Percentiles rank a stretch among this genome's conserved stretches.
Evolutionary conservation across 345 rosid species (phyloP).

Genomic region (Syzygium aromaticum): DNA sequence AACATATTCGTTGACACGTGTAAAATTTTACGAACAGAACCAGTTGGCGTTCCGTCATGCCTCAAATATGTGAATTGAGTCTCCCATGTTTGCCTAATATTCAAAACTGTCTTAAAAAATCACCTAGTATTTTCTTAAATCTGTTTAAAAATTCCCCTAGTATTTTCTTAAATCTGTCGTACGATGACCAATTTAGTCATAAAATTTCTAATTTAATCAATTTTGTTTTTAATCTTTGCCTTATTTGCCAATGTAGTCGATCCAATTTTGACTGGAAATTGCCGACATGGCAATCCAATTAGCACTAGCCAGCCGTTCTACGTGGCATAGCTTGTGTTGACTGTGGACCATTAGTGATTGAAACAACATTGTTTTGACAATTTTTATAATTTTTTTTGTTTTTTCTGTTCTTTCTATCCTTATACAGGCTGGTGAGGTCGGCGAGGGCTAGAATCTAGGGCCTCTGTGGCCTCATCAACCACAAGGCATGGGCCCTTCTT

Average conservation of each 20-base stretch:
- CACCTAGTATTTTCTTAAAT: not conserved
- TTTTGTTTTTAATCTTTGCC: not conserved
- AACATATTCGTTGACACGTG: too few species aligned
- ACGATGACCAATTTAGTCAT: not conserved
- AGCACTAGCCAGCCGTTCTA: too few species aligned
- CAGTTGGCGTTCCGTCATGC: not conserved
- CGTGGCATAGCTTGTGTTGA: not conserved
- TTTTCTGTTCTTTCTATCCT: too few species aligned
- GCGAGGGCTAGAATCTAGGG: too few species aligned
- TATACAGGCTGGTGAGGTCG: too few species aligned
- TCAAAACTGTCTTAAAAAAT: not conserved
- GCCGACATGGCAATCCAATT: not conserved
- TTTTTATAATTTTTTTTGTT: not conserved
- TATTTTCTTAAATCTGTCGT: not conserved
- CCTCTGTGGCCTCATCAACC: too few species aligned
- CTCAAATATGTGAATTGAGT: not conserved
- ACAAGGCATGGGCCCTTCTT: too few species aligned
- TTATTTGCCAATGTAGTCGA: not conserved
- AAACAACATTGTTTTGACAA: not conserved
- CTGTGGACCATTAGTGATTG: too few species aligned
- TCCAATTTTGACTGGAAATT: rapidly evolving
- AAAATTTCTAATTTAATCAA: not conserved
- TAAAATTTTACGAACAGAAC: too few species aligned
- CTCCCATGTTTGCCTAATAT: not conserved
- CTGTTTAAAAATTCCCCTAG: not conserved